Base-by-base conservation (phyloP, 352 stramenopile species). In the Phytophthora gonapodyides region DNA sequence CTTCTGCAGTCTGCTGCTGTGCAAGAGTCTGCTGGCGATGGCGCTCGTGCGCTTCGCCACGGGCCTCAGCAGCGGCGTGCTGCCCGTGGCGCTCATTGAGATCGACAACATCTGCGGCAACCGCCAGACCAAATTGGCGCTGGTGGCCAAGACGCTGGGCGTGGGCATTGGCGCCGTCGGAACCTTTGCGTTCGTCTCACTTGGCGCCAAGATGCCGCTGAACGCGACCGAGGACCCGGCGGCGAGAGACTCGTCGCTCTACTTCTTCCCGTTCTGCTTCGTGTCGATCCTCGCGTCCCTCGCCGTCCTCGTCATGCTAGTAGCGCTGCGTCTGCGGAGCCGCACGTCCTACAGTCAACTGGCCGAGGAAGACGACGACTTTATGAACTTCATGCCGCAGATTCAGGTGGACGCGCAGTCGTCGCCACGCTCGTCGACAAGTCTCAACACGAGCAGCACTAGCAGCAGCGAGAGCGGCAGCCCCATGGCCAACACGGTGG, bases 31-130 rank as follows among this genome's bases (percentile, higher is more conserved):
- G 42, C 36, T 89, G 30, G 80, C 82, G n/a, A 91, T 93, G 73
- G 72, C 76, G 9, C 72, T 93, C 21, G 82, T 91, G 61, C 84
- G 84, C 44, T 91, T 93, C 41, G 75, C 81, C 7, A 93, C 80
- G 3, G 84, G 84, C 1, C 65, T 93, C 5, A 88, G 88, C 47
- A 93, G 82, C 38, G 84, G 84, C 19, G 84, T 91, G 15, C 60
- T 87, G 13, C 82, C 84, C 4, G 81, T 91, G 36, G 82, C 84
- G 31, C 67, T 89, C 15, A 91, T 91, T 41, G 82, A 93, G 59
- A 91, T 91, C 19, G 84, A 93, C 63, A 89, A 88, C 33, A 91
- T 93, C 38, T 93, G 84, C 59, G 84, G 83, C 30, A 88, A 90
- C 35, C 75, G 84, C 10, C 84, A 93, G 53, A 87, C 84, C 9